These are phyloP conservation scores for Zygotorulaspora sp. DNA, from an alignment of 805 yeast species.

Conservation along the genomic window DNA sequence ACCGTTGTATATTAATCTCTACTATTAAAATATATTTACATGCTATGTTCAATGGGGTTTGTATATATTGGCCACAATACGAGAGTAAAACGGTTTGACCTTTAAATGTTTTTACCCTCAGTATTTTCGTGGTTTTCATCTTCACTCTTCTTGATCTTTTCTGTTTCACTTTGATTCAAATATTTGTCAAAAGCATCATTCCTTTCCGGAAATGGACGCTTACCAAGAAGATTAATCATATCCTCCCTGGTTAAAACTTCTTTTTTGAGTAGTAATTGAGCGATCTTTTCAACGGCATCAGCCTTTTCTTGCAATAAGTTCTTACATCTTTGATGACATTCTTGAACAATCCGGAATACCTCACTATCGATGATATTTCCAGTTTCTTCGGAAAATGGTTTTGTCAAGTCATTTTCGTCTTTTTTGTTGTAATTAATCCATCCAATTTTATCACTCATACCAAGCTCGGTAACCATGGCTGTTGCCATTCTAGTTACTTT, in stretches of 20 bases:
- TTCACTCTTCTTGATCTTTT: constrained; percentile 25
- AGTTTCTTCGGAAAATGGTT: constrained; percentile 87
- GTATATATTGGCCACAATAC: no score
- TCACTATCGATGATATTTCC: constrained; percentile 78
- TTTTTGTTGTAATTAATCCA: constrained; percentile 67
- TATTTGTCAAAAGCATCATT: constrained; percentile 70
- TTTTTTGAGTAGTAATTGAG: constrained; percentile 76
- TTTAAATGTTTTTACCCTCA: no score
- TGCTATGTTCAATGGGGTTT: no score
- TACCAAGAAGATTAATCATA: constrained; percentile 83
- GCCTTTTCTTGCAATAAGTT: constrained; percentile 62
- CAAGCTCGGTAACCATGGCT: constrained; percentile 85
- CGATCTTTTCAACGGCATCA: constrained; percentile 77
- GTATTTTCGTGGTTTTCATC: no score
- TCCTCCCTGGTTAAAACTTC: constrained; percentile 94
- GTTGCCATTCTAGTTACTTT: constrained; percentile 93
- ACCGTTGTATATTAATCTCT: no score
- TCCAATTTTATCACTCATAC: constrained; percentile 90
- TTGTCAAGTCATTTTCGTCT: constrained; percentile 63
- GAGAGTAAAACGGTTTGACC: no score
- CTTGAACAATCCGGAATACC: constrained; percentile 70
- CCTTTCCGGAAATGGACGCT: constrained; percentile 85
- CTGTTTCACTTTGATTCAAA: constrained; percentile 29
- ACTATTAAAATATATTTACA: no score
- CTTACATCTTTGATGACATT: constrained; percentile 68